phyloP scores from a whole-genome alignment of 2,329 filamentous ascomycete genomes.

The Penicillium decumbens region DNA sequence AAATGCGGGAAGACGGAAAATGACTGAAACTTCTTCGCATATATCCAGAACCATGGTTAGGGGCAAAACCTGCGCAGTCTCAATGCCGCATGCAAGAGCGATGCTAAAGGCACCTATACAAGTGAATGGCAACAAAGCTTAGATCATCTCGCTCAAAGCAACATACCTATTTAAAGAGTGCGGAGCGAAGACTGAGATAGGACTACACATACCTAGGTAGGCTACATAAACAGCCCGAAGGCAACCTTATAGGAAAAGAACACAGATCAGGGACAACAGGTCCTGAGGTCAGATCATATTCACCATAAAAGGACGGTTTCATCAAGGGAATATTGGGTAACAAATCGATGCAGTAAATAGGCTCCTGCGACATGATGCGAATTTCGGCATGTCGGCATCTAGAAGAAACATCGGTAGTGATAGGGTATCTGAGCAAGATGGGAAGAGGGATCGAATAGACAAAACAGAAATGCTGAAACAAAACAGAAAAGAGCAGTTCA shows the following conservation, averaged over 20 bases:
- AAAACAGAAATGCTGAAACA: slow-evolving; percentile 21
- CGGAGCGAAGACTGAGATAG: not conserved
- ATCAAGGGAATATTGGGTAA: slow-evolving; percentile 9
- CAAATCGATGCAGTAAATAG: slow-evolving; percentile 12
- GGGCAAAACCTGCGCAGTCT: not conserved
- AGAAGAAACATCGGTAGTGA: slow-evolving; percentile 24
- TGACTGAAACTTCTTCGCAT: not conserved
- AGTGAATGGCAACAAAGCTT: not conserved
- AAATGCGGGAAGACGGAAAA: not conserved
- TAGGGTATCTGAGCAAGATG: slow-evolving; percentile 30
- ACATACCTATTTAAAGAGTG: slow-evolving; percentile 1
- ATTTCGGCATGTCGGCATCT: slow-evolving; percentile 18
- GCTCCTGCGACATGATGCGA: slow-evolving; percentile 14
- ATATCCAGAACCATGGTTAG: not conserved
- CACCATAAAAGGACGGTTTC: slow-evolving; percentile 6
- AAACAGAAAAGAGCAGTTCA: slow-evolving; percentile 6
- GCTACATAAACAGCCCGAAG: slow-evolving; percentile 9
- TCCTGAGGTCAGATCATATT: slow-evolving; percentile 15
- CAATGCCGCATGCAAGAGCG: not conserved
- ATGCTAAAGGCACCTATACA: not conserved
- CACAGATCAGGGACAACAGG: slow-evolving; percentile 1
- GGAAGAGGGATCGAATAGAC: slow-evolving; percentile 27
- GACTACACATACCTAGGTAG: slow-evolving; percentile 8
- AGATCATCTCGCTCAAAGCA: slow-evolving; percentile 8
- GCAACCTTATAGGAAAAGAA: not conserved